phyloP scores from a whole-genome alignment of 306 rosid species.

The Inga laurina region DNA sequence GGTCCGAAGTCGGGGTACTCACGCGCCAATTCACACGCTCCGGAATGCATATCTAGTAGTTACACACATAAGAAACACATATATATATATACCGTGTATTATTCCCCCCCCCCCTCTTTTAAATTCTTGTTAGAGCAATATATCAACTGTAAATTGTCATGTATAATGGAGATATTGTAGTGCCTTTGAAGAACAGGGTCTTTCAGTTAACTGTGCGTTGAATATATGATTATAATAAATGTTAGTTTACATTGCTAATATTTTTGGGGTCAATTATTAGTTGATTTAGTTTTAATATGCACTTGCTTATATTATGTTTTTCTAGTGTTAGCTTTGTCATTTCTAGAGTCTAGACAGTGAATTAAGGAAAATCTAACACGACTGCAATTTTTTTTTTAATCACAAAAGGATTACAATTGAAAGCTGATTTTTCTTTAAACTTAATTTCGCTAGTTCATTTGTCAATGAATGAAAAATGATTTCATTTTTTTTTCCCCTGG shows the following conservation, averaged over 20 bases:
- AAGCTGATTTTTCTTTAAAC: not conserved
- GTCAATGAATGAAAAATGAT: not conserved
- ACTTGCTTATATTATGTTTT: not conserved
- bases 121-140: not conserved
- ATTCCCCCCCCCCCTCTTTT: not conserved
- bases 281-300: not conserved
- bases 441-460: not conserved
- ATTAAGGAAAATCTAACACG: not conserved
- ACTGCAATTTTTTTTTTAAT: not conserved
- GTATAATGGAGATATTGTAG: not conserved
- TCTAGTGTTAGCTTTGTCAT: not conserved
- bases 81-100: not conserved
- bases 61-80: not conserved
- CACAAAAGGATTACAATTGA: not conserved
- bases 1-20: slow-evolving; percentile 13
- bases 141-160: slow-evolving; percentile 25
- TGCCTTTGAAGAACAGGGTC: not conserved
- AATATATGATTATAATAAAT: slow-evolving; percentile 10
- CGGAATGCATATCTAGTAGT: not conserved
- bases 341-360: not conserved
- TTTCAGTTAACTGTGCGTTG: not conserved
- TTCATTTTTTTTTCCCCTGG: not conserved
- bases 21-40: slow-evolving; percentile 6
- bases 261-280: not conserved
- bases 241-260: not conserved